Percentiles rank a stretch among this genome's conserved stretches.
These are phyloP conservation scores for Chlorophyllum brunneum DNA, from an alignment of 768 basidiomycete genomes.

Conservation along the genomic window DNA sequence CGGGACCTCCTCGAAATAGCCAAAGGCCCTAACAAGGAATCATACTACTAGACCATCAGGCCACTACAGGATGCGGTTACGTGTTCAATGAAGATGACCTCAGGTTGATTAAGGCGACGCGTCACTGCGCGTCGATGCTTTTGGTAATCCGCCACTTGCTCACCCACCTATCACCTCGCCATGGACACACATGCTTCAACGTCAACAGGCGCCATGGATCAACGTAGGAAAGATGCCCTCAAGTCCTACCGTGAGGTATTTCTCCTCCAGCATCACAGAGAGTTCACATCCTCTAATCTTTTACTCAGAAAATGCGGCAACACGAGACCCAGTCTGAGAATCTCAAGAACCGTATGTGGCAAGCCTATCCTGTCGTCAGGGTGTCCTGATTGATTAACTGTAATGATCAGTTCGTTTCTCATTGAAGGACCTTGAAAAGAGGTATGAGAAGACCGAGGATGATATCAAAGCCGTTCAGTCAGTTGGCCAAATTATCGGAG, in stretches of 20 bases:
- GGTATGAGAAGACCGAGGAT: constrained; percentile 93
- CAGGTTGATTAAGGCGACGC: constrained; percentile 19
- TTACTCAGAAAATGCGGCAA: constrained; percentile 81
- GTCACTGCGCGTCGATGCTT: constrained; percentile 36
- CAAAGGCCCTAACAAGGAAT: constrained; percentile 53
- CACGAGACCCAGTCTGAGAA: constrained; percentile 86
- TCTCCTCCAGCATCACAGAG: neutral
- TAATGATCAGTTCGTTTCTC: constrained; percentile 74
- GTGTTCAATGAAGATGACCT: neutral
- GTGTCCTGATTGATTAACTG: neutral
- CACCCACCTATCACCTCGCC: constrained; percentile 14
- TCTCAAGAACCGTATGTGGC: constrained; percentile 80
- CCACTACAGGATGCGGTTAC: constrained; percentile 18
- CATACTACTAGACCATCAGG: constrained; percentile 58
- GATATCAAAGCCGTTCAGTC: constrained; percentile 99
- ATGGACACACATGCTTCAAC: constrained; percentile 50
- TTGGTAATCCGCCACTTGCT: constrained; percentile 10
- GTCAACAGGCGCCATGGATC: constrained; percentile 61
- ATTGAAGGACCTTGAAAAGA: constrained; percentile 83
- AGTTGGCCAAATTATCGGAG: constrained; percentile 98
- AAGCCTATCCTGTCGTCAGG: neutral
- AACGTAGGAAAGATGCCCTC: constrained; percentile 68
- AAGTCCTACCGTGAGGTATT: constrained; percentile 73
- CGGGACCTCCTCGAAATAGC: constrained; percentile 72
- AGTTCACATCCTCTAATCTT: neutral